Evolutionary conservation across 106 monocot species (phyloP), one percentile per base, ranked within the genome.

Genomic region (Dendrobium huoshanense): DNA sequence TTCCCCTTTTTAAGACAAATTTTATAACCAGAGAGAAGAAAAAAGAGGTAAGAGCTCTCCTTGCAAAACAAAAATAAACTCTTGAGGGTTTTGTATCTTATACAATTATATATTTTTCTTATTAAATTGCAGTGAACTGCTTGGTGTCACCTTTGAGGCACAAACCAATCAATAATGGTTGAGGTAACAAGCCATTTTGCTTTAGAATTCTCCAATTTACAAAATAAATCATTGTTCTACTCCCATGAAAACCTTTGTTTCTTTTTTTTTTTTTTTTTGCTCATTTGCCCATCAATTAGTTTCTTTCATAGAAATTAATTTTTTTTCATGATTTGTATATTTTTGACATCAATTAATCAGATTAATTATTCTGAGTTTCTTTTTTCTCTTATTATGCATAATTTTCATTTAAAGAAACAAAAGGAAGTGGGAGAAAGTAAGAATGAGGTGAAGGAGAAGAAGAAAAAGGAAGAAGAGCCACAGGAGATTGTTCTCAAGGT

Each of bases 401-500:
- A 51, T 51, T 10, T 15, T 51, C 8, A 77, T 75, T 59, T 58
- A 4, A 44, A 79, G 81, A 79, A 84, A 55, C 81, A 81, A 79
- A 81, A 78, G 77, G 80, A 77, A 77, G 49, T 80, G 80, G 81
- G 33, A n/a, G 84, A 84, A 74, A 78, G 61, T 15, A 67, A 84
- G 54, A 55, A 77, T 49, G 70, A 78, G 24, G 75, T 77, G 58
- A 64, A 55, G 33, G 67, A 77, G 40, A 49, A 73, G 40, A 68
- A 49, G 40, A 41, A 51, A 33, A 16, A 77, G 67, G 83, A 86
- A 48, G 94, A 85, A 37, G 82, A 81, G 25, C 73, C 87, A 3
- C 81, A 78, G 45, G 94, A 91, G 78, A 89, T 91, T 41, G 88
- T 94, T 41, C 86, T 94, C n/a, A 89, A 81, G 85, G 93, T 94